These are phyloP conservation scores for Draba incana DNA, from an alignment of 345 rosid genomes.

Conservation along the genomic window DNA sequence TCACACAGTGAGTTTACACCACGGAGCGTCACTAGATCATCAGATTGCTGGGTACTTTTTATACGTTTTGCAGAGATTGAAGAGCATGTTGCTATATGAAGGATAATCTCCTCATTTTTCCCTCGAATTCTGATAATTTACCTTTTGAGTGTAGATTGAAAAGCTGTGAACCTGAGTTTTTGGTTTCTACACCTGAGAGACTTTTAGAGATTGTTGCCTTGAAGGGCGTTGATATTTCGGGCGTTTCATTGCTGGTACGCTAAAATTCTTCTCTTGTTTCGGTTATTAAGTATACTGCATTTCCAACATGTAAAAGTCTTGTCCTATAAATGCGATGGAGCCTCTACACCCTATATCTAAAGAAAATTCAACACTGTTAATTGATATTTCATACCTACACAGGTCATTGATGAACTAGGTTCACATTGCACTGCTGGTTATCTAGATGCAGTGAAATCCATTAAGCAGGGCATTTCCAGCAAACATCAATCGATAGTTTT, in stretches of 20 bases:
- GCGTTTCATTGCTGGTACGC: constrained; percentile 78
- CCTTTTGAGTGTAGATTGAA: constrained; percentile 56
- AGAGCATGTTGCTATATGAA: constrained; percentile 10
- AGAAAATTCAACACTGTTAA: constrained; percentile 19
- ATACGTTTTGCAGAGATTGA: not conserved
- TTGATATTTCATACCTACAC: constrained; percentile 27
- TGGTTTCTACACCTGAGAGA: constrained; percentile 85
- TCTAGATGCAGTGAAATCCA: constrained; percentile 56
- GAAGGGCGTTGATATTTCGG: constrained; percentile 73
- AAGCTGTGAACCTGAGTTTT: constrained; percentile 89
- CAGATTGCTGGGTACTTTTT: constrained; percentile 75
- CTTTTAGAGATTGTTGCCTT: constrained; percentile 75
- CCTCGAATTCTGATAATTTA: constrained; percentile 24
- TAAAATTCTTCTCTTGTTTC: not conserved
- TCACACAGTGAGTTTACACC: constrained; percentile 86
- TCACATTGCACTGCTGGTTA: constrained; percentile 45
- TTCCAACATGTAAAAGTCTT: not conserved
- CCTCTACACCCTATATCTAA: not conserved
- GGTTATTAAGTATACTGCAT: not conserved
- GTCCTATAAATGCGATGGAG: not conserved
- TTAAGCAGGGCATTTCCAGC: constrained; percentile 60
- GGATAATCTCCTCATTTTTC: not conserved
- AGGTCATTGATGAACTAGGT: constrained; percentile 76
- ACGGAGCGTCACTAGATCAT: constrained; percentile 71
- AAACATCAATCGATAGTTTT: constrained; percentile 59